Percentiles rank a stretch among this genome's conserved stretches.
These are phyloP conservation scores for Picochlorum costavermella DNA, from an alignment of 139 green algal genomes.

Conservation along the genomic window DNA sequence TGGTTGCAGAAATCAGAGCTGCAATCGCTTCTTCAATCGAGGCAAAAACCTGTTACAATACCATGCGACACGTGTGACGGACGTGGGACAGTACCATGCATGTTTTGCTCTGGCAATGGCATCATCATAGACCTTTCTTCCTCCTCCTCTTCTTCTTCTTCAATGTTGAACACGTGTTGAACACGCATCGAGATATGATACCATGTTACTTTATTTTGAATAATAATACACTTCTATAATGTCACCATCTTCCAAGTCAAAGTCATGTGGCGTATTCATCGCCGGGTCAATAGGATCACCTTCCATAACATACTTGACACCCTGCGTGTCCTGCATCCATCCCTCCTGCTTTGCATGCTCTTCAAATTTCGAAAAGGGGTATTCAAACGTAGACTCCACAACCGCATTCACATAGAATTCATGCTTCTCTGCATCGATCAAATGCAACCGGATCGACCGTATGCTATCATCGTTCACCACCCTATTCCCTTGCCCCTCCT, in stretches of 20 bases:
- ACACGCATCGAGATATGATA: too few species aligned
- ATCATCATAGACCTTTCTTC: too few species aligned
- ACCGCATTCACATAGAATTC: not conserved
- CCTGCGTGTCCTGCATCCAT: not conserved
- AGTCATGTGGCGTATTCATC: conserved; percentile 15
- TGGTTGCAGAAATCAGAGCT: conserved; percentile 49
- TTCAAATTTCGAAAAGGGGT: conserved; percentile 1
- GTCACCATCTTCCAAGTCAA: conserved; percentile 36
- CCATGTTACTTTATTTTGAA: not conserved
- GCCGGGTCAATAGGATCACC: not conserved
- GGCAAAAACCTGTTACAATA: not conserved
- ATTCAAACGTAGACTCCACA: not conserved
- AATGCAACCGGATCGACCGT: not conserved
- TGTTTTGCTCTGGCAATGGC: too few species aligned
- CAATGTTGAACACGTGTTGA: too few species aligned
- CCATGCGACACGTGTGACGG: too few species aligned
- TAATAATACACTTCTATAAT: conserved; percentile 16
- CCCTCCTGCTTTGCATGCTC: not conserved
- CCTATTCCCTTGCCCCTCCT: not conserved
- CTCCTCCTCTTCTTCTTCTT: too few species aligned
- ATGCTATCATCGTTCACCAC: too few species aligned
- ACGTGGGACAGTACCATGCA: too few species aligned
- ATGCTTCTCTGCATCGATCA: not conserved
- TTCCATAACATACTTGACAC: not conserved
- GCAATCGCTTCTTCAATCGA: not conserved